Evolutionary conservation across 176 grass and related monocot species (phyloP).

Genomic region (Oryza meridionalis): DNA sequence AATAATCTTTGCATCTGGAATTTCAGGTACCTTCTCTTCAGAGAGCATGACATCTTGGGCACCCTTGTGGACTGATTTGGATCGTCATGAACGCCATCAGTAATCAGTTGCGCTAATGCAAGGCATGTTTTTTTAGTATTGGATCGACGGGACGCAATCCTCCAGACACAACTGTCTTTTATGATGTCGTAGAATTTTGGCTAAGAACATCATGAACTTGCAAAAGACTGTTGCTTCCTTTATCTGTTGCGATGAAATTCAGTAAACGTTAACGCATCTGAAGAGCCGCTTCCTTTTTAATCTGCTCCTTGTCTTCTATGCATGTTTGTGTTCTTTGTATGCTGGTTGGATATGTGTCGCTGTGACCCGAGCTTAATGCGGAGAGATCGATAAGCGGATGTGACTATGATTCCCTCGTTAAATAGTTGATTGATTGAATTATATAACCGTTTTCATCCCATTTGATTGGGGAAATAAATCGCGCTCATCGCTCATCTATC

Average conservation of each 20-base stretch:
- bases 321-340: background rate
- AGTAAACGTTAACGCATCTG: background rate
- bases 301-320: background rate
- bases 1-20: background rate
- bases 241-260: background rate
- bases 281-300: background rate
- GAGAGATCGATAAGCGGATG: too few species aligned
- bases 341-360: background rate
- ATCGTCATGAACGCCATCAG: background rate
- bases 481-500: too few species aligned
- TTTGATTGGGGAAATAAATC: too few species aligned
- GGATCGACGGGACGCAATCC: too few species aligned
- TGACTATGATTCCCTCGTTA: background rate
- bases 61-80: conserved; percentile 56
- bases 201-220: conserved; percentile 31
- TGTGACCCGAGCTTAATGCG: background rate
- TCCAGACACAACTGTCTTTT: background rate
- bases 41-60: conserved; percentile 65
- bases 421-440: too few species aligned
- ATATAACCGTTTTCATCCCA: too few species aligned
- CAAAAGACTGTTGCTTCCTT: conserved; percentile 1
- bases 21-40: conserved; percentile 66
- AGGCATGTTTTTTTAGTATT: too few species aligned
- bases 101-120: background rate
- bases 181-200: conserved; percentile 45